Evolutionary conservation across 1,284 basidiomycete species (phyloP).

Genomic region (Microbotryomycetes sp.): DNA sequence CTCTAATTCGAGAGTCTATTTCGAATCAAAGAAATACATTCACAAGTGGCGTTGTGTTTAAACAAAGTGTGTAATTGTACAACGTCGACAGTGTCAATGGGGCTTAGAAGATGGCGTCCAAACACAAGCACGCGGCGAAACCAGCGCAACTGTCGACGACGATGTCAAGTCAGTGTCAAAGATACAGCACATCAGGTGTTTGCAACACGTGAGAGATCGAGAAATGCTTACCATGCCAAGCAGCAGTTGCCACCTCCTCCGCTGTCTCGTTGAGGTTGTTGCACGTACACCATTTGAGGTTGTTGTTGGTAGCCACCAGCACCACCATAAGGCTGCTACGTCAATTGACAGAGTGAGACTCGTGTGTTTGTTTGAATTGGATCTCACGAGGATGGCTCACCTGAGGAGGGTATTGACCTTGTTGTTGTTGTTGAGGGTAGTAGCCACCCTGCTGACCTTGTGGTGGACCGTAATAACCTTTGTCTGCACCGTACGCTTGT

Average conservation of each 20-base stretch:
- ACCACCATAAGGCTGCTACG: neutral
- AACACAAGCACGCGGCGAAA: conserved; percentile 5
- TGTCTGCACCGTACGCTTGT: conserved; percentile 15
- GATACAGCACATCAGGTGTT: neutral
- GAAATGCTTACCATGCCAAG: neutral
- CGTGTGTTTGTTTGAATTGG: neutral
- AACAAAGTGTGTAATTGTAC: no score
- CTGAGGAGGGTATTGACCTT: conserved; percentile 8
- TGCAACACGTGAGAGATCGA: neutral
- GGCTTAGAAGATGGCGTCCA: conserved; percentile 17
- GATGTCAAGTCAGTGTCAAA: neutral
- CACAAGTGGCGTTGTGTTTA: no score
- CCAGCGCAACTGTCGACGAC: neutral
- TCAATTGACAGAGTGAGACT: neutral
- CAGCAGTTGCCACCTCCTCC: conserved; percentile 12
- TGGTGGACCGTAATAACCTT: conserved; percentile 6
- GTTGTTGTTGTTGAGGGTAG: neutral
- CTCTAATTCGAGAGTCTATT: no score
- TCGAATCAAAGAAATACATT: no score
- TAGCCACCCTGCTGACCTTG: conserved; percentile 5
- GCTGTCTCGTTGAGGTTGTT: conserved; percentile 4
- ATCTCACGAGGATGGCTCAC: neutral
- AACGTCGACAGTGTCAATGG: no score
- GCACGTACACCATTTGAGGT: neutral
- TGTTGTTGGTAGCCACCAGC: neutral